Conservation (phyloP, 306 rosid species). For the Acacia acuminata region DNA sequence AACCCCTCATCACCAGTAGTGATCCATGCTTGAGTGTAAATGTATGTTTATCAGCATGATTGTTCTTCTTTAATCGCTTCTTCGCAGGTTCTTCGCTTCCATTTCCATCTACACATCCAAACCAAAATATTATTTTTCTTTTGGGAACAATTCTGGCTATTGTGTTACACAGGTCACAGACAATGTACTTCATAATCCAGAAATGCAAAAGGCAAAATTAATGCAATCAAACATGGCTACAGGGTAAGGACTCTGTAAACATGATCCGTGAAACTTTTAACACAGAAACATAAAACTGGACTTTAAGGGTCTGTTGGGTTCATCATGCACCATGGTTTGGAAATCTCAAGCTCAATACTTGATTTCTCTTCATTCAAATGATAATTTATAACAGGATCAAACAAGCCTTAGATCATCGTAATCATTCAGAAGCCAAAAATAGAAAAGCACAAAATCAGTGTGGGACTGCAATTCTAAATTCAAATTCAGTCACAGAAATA, state of each 20-base stretch:
- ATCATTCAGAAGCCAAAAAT: background rate
- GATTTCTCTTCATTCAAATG: background rate
- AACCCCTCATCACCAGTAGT: conserved; percentile 85
- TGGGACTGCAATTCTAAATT: background rate
- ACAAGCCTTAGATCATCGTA: background rate
- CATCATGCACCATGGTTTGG: background rate
- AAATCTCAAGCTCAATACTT: background rate
- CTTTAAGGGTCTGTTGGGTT: background rate
- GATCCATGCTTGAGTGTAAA: conserved; percentile 86
- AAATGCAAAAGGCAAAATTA: background rate
- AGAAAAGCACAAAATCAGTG: background rate
- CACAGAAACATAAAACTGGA: background rate
- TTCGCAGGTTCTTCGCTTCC: conserved; percentile 58
- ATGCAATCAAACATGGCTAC: background rate
- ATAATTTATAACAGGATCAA: background rate
- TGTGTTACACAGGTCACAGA: no score
- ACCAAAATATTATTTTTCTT: conserved; percentile 21
- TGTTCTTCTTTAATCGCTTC: conserved; percentile 64
- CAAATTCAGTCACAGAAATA: conserved; percentile 6
- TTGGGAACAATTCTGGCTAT: background rate
- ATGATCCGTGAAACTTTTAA: background rate
- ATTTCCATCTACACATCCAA: conserved; percentile 40
- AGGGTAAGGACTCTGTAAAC: background rate
- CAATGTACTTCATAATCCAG: background rate
- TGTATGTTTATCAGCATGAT: conserved; percentile 52